Percentiles rank a stretch among this genome's conserved stretches.
Conservation (phyloP, 106 monocot genomes). For the Phalaenopsis aphrodite region DNA sequence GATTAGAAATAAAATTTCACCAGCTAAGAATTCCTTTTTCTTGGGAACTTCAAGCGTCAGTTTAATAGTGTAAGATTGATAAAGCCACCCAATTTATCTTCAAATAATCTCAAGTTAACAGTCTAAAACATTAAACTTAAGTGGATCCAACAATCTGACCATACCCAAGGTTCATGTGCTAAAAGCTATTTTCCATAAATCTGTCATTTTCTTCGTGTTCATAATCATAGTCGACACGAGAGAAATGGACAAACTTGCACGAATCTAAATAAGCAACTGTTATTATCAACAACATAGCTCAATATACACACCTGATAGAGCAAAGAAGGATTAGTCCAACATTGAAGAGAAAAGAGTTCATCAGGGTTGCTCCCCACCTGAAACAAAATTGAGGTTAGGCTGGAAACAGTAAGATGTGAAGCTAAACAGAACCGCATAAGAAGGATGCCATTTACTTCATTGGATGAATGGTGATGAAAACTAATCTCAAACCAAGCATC, state of each 20-base stretch:
- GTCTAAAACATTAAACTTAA: not conserved
- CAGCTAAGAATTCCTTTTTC: not conserved
- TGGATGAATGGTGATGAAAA: slow-evolving; percentile 94
- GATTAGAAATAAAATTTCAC: not conserved
- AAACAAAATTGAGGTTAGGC: slow-evolving; percentile 8
- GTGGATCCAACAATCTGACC: not conserved
- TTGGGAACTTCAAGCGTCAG: too few species aligned
- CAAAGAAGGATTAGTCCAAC: slow-evolving; percentile 92
- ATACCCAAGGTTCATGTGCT: not conserved
- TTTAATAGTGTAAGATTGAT: not conserved
- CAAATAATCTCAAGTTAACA: not conserved
- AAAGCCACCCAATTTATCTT: not conserved
- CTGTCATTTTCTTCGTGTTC: not conserved
- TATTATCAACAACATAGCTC: slow-evolving; percentile 1
- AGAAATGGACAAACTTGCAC: not conserved
- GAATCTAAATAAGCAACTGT: not conserved
- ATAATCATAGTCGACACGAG: not conserved
- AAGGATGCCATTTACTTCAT: slow-evolving; percentile 73
- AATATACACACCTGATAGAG: slow-evolving; percentile 71
- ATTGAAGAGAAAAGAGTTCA: slow-evolving; percentile 99
- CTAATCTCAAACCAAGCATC: slow-evolving; percentile 94
- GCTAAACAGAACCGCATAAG: not conserved
- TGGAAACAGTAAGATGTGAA: not conserved
- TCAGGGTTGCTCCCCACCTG: slow-evolving; percentile 97
- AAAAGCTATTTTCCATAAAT: not conserved